Evolutionary conservation across 2,329 filamentous ascomycete genomes (phyloP).

Genomic region (Botrytis porri): DNA sequence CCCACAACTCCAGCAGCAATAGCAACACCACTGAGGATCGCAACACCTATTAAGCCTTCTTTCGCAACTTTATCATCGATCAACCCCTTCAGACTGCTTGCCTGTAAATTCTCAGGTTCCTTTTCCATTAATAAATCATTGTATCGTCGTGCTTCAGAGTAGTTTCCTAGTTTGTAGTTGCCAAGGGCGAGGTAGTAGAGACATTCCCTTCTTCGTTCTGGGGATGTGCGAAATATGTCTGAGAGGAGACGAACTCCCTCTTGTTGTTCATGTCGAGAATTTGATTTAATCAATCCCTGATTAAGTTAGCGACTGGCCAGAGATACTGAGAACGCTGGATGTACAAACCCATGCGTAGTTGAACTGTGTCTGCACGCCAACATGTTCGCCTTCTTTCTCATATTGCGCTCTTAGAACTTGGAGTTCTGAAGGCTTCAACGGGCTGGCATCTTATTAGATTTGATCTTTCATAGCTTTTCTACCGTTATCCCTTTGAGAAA

Average conservation of each 20-base stretch:
- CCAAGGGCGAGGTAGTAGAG: slow-evolving; percentile 97
- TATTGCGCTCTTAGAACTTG: slow-evolving; percentile 91
- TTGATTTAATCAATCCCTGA: slow-evolving; percentile 93
- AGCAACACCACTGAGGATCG: slow-evolving; percentile 89
- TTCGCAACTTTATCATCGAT: slow-evolving; percentile 96
- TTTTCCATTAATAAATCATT: slow-evolving; percentile 90
- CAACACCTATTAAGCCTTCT: slow-evolving; percentile 90
- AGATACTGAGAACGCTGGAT: neutral
- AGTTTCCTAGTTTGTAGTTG: slow-evolving; percentile 98
- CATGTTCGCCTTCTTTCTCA: slow-evolving; percentile 96
- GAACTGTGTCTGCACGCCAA: slow-evolving; percentile 97
- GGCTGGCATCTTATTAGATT: slow-evolving; percentile 50
- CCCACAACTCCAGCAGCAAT: slow-evolving; percentile 92
- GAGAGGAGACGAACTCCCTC: slow-evolving; percentile 89
- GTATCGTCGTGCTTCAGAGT: slow-evolving; percentile 88
- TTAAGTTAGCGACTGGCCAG: neutral
- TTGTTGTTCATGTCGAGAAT: slow-evolving; percentile 80
- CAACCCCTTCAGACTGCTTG: slow-evolving; percentile 76
- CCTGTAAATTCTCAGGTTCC: slow-evolving; percentile 89
- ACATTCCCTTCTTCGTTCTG: slow-evolving; percentile 92
- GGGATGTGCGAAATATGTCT: slow-evolving; percentile 92
- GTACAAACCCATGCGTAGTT: slow-evolving; percentile 92
- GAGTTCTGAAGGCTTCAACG: slow-evolving; percentile 87
- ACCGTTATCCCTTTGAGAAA: neutral
- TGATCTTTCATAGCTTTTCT: neutral